Evolutionary conservation across 225 moss, liverwort and hornwort genomes (phyloP).

Genomic region (Physcomitrium patens): DNA sequence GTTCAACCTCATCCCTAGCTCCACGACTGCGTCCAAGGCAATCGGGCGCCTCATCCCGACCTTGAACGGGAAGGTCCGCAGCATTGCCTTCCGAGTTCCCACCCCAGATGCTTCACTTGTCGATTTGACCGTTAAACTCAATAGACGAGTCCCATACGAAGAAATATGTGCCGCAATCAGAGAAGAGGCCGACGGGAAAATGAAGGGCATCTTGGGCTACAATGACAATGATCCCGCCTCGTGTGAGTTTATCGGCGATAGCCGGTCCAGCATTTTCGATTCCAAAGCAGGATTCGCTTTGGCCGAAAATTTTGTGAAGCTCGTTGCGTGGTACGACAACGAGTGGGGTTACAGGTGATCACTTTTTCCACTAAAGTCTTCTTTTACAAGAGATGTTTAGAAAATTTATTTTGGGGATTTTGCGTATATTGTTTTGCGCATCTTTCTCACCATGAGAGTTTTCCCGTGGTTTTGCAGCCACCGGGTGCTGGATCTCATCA

Average conservation of each 20-base stretch:
- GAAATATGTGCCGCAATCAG: slow-evolving; percentile 47
- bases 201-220: slow-evolving; percentile 56
- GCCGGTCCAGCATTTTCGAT: slow-evolving; percentile 56
- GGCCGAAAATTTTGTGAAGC: slow-evolving; percentile 51
- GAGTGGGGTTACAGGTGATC: slow-evolving; percentile 69
- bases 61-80: slow-evolving; percentile 51
- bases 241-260: slow-evolving; percentile 45
- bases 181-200: slow-evolving; percentile 50
- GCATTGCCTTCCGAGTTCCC: slow-evolving; percentile 54
- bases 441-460: not conserved
- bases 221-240: slow-evolving; percentile 41
- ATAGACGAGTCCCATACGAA: slow-evolving; percentile 44
- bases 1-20: slow-evolving; percentile 52
- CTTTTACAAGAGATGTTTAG: no score
- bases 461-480: slow-evolving; percentile 38
- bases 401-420: no score
- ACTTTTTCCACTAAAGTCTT: no score
- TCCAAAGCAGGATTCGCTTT: slow-evolving; percentile 51
- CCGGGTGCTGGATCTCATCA: slow-evolving; percentile 57
- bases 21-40: slow-evolving; percentile 58
- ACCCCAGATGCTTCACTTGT: slow-evolving; percentile 54
- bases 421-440: not conserved
- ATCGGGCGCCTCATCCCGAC: slow-evolving; percentile 48
- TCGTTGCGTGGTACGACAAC: slow-evolving; percentile 63
- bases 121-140: slow-evolving; percentile 50